Evolutionary conservation across 371 early-diverging fungal genomes (phyloP).

Genomic region (Massospora cicadina): DNA sequence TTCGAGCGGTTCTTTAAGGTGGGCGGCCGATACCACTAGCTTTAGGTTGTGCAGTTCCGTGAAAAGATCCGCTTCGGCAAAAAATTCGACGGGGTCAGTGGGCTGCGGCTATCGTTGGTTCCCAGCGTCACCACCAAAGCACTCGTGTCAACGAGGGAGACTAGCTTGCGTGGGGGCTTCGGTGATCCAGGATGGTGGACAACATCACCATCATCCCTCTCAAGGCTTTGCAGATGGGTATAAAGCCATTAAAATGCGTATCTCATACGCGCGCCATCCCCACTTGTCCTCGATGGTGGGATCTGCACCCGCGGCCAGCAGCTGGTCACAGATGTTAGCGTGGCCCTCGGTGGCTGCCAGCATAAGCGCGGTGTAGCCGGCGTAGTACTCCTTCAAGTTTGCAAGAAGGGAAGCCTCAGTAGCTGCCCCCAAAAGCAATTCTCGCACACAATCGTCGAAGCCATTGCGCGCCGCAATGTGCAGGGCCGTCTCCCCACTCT

Average conservation of each 20-base stretch:
- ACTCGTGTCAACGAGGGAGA: constrained; percentile 40
- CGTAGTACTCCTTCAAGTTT: background rate
- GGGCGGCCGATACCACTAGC: constrained; percentile 34
- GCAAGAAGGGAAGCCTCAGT: background rate
- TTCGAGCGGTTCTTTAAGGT: constrained; percentile 38
- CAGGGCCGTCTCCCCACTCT: constrained; percentile 44
- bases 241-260: constrained; percentile 29
- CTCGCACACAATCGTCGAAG: constrained; percentile 27
- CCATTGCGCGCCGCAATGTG: constrained; percentile 34
- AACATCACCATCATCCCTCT: constrained; percentile 5
- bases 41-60: constrained; percentile 25
- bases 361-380: background rate
- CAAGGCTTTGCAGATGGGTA: constrained; percentile 1
- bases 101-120: constrained; percentile 37
- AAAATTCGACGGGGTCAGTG: constrained; percentile 21
- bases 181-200: constrained; percentile 10
- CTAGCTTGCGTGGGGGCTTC: constrained; percentile 16
- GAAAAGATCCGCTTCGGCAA: constrained; percentile 15
- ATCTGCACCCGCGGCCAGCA: background rate
- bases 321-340: background rate
- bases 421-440: constrained; percentile 21
- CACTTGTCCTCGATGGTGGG: constrained; percentile 6
- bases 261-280: constrained; percentile 18
- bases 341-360: constrained; percentile 13
- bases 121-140: constrained; percentile 50